Evolutionary conservation across 2,329 filamentous ascomycete species (phyloP).

Genomic region (Harringtonia aguacate): DNA sequence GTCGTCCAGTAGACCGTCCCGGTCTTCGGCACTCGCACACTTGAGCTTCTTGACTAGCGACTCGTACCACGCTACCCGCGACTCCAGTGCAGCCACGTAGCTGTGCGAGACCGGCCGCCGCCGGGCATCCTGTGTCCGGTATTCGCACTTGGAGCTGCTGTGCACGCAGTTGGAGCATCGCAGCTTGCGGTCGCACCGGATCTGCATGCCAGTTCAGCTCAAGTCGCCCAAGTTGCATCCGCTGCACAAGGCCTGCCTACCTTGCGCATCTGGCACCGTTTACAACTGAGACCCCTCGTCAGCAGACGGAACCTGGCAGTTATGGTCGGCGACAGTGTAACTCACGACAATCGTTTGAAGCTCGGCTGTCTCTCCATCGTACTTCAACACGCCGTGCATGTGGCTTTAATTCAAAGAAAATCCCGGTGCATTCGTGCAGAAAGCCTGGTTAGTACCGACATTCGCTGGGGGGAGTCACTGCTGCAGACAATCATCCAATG

Average conservation of each 20-base stretch:
- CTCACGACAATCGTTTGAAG: too few species aligned
- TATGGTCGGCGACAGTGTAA: too few species aligned
- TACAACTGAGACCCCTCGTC: too few species aligned
- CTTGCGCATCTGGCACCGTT: neutral
- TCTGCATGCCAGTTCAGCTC: neutral
- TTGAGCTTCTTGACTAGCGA: neutral
- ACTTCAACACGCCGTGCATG: too few species aligned
- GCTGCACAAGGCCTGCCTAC: neutral
- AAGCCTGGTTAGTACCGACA: too few species aligned
- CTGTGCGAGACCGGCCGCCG: neutral
- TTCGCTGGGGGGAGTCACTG: too few species aligned
- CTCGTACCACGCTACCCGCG: neutral
- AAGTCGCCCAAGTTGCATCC: too few species aligned
- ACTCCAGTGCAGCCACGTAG: neutral
- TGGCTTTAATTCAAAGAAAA: too few species aligned
- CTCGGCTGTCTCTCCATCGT: too few species aligned
- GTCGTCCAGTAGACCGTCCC: neutral
- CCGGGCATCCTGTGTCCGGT: neutral
- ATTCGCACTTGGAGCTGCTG: neutral
- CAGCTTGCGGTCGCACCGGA: neutral
- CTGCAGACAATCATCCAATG: too few species aligned
- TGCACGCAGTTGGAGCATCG: neutral
- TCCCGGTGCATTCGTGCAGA: too few species aligned
- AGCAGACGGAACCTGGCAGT: too few species aligned
- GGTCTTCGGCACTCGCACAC: neutral